Evolutionary conservation across 345 rosid species (phyloP), one percentile per base, ranked within the genome.

Genomic region (Lepidium didymum): DNA sequence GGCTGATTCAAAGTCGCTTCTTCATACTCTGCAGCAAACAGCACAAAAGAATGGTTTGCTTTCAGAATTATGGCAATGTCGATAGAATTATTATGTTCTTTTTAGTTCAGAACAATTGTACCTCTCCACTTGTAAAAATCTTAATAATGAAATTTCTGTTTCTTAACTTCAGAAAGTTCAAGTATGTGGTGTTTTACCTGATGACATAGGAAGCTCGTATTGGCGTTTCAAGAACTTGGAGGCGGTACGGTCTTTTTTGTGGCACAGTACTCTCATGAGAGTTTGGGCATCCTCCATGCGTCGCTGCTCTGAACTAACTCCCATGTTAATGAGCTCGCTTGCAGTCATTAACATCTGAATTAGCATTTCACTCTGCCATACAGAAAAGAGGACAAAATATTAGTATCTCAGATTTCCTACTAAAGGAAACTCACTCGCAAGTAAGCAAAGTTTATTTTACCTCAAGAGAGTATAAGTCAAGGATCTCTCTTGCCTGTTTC

Each of bases 201-300:
- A 83, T 55, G 99, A 89, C 89, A 81, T 87, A 58, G 99, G 99
- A 68, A 91, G 89, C 65, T 94, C 80, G 72, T 88, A 94, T 56
- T 91, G 97, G 50, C 67, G 79, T 77, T 86, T 94, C 36, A 94
- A 76, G 78, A 87, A 94, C 77, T 76, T 86, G 62, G 99, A 94
- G 65, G 97, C 96, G 61, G 75, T 85, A 27, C 86, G 80, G 73
- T 94, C 97, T 76, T 86, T 94, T 84, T 87, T 91, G 85, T 94
- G 99, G 86, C 99, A 88, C 54, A 94, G 81, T 57, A 94, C 87
- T 71, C 99, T 86, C 35, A 94, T 76, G 51, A 94, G 78, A 63
- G 86, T 89, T 67, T 89, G 84, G 29, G 95, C 91, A 71, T 86
- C 94, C 47, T 84, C 95, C 66, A 78, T 35, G 40, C 72, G 77